These are phyloP conservation scores for Cicer cuneatum DNA, from an alignment of 306 rosid genomes.

Conservation along the genomic window DNA sequence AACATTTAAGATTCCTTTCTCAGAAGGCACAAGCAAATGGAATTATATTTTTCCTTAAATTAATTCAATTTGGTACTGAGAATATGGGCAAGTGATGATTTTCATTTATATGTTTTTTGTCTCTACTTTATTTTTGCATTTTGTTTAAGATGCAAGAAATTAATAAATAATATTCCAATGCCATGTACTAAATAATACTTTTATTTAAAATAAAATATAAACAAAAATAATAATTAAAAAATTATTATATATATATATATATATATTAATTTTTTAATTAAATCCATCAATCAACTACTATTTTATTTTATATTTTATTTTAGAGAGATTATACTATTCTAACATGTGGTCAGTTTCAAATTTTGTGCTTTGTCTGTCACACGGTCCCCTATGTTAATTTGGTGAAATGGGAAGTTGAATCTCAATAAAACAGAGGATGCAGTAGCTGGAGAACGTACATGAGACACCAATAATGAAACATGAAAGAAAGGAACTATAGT, in stretches of 20 bases:
- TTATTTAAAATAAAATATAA: too few species aligned
- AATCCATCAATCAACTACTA: too few species aligned
- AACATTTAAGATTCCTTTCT: conserved; percentile 34
- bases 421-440: conserved; percentile 22
- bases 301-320: too few species aligned
- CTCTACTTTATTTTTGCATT: not conserved
- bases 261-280: too few species aligned
- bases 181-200: too few species aligned
- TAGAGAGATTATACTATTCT: too few species aligned
- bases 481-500: not conserved
- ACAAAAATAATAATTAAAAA: too few species aligned
- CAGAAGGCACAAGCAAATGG: conserved; percentile 5
- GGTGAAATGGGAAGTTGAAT: conserved; percentile 9
- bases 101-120: conserved; percentile 34
- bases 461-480: conserved; percentile 26
- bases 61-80: not conserved
- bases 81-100: conserved; percentile 35
- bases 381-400: not conserved
- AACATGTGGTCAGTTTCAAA: not conserved
- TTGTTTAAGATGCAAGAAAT: conserved; percentile 15
- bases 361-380: not conserved
- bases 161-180: not conserved
- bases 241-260: too few species aligned
- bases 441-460: conserved; percentile 27
- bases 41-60: conserved; percentile 26